Percentiles rank a stretch among this genome's conserved stretches.
Conservation (phyloP, 1,284 basidiomycete species). For the Trichosporon coremiiforme region DNA sequence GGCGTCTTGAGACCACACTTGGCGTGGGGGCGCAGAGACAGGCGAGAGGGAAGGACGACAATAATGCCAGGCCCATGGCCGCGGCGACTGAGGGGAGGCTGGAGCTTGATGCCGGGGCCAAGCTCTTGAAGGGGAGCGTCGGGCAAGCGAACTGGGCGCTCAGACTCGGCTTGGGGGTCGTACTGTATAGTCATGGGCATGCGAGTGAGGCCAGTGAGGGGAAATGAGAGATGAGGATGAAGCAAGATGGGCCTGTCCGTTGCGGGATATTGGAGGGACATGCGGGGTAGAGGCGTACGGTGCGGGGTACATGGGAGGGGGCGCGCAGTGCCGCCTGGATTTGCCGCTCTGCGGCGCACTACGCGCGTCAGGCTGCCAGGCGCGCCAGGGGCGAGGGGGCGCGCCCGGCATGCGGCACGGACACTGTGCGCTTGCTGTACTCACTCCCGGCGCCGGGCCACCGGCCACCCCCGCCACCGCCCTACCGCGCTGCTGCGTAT, state of each 20-base stretch:
- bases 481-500: not conserved
- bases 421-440: not conserved
- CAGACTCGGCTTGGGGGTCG: constrained; percentile 19
- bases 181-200: constrained; percentile 20
- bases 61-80: constrained; percentile 31
- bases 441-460: no score
- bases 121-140: constrained; percentile 19
- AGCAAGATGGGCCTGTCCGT: not conserved
- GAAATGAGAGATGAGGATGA: not conserved
- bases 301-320: not conserved
- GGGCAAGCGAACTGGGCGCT: constrained; percentile 22
- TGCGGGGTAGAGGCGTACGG: constrained; percentile 7
- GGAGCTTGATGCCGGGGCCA: constrained; percentile 21
- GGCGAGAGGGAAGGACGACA: constrained; percentile 24
- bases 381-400: no score
- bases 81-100: constrained; percentile 29
- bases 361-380: not conserved
- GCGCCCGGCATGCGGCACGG: not conserved
- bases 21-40: constrained; percentile 26
- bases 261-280: not conserved
- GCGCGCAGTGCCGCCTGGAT: not conserved
- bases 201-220: not conserved
- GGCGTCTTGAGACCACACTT: constrained; percentile 22
- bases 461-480: not conserved
- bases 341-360: constrained; percentile 3